A percentile compares a stretch with the other conserved stretches of the same genome.
These are phyloP conservation scores for Pyrus hybrid DNA, from an alignment of 331 rosid genomes.

Conservation along the genomic window DNA sequence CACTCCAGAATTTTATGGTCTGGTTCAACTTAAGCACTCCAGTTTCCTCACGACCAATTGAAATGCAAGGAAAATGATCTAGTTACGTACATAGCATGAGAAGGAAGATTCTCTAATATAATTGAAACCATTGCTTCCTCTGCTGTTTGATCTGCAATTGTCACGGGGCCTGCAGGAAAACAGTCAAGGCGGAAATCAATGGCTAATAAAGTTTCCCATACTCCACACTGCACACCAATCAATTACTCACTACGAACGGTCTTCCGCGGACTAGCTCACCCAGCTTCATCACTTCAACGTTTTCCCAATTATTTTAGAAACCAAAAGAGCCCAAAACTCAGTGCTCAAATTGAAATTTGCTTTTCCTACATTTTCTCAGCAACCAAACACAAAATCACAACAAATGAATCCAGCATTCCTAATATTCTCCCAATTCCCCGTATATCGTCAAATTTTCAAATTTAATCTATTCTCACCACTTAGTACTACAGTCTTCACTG, in stretches of 20 bases:
- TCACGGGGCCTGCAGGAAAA: constrained; percentile 73
- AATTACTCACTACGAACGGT: too few species aligned
- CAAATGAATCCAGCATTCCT: neutral
- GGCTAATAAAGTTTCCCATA: neutral
- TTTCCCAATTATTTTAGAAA: neutral
- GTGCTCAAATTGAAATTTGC: neutral
- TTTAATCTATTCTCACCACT: neutral
- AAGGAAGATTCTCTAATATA: constrained; percentile 51
- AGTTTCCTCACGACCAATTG: neutral
- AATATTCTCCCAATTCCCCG: neutral
- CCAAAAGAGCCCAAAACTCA: neutral
- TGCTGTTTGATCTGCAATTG: constrained; percentile 80
- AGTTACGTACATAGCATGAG: constrained; percentile 66
- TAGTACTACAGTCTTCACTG: too few species aligned
- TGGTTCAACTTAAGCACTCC: neutral
- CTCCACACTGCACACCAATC: neutral
- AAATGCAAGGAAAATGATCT: neutral
- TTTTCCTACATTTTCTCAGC: neutral
- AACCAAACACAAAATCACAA: neutral
- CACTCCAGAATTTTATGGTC: neutral
- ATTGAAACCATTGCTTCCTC: constrained; percentile 84
- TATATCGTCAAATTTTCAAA: neutral
- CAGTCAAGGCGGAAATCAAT: neutral
- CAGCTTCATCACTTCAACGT: neutral
- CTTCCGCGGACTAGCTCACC: neutral